These are phyloP conservation scores for Wickerhamomyces canadensis DNA, from an alignment of 805 yeast genomes.

Conservation along the genomic window DNA sequence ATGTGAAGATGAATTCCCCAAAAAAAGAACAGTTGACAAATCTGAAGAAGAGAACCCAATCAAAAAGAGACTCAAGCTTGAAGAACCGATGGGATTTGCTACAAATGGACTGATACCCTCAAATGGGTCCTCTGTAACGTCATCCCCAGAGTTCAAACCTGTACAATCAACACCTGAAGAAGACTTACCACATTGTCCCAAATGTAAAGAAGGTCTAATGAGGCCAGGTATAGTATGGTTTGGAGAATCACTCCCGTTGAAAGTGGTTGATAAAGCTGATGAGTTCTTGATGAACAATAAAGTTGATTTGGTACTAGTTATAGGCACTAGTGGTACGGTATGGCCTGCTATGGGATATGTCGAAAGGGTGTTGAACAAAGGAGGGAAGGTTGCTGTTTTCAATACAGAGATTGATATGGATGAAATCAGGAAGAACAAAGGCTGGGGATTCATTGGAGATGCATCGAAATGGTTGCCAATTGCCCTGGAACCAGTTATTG, in stretches of 20 bases:
- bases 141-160: slow-evolving; percentile 43
- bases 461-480: slow-evolving; percentile 66
- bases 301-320: slow-evolving; percentile 72
- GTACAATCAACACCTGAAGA: slow-evolving; percentile 40
- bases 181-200: slow-evolving; percentile 73
- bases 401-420: slow-evolving; percentile 58
- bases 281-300: slow-evolving; percentile 47
- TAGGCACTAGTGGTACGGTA: slow-evolving; percentile 80
- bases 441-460: slow-evolving; percentile 77
- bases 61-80: slow-evolving; percentile 11
- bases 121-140: slow-evolving; percentile 8
- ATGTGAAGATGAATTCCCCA: slow-evolving; percentile 32
- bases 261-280: slow-evolving; percentile 61
- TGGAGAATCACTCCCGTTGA: slow-evolving; percentile 79
- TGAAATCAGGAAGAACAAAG: slow-evolving; percentile 34
- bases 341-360: slow-evolving; percentile 95
- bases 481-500: slow-evolving; percentile 52
- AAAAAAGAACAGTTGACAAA: slow-evolving; percentile 8
- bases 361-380: slow-evolving; percentile 63
- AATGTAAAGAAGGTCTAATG: slow-evolving; percentile 57
- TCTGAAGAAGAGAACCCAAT: slow-evolving; percentile 4
- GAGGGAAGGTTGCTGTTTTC: slow-evolving; percentile 82
- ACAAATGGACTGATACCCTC: slow-evolving; percentile 4
- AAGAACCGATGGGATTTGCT: slow-evolving; percentile 9
- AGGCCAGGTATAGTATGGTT: slow-evolving; percentile 95